Base-by-base conservation (phyloP, 805 yeast genomes). In the Millerozyma miso region DNA sequence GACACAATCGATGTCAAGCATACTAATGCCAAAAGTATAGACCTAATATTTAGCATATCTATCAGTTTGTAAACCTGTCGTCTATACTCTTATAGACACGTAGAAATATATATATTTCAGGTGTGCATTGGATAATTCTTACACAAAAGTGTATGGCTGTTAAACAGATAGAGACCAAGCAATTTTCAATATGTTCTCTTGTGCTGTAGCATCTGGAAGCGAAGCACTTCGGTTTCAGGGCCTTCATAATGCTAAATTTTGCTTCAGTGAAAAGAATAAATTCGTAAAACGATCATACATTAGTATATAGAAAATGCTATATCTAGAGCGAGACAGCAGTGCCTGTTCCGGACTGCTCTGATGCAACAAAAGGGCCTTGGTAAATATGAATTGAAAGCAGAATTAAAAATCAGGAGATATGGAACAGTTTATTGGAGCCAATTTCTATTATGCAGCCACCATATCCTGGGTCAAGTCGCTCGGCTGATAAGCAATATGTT, bases 381-480 rank as follows among this genome's bases (percentile, higher is more conserved):
- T n/a, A n/a, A n/a, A n/a, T n/a, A n/a, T n/a, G n/a, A n/a, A n/a
- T n/a, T n/a, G n/a, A n/a, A n/a, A n/a, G n/a, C n/a, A n/a, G n/a
- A n/a, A n/a, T n/a, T n/a, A n/a, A n/a, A n/a, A 10, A 23, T 23
- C 10, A 23, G 10, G 29, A 23, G 10, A 23, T 10, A 7, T 32
- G 43, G 42, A 51, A 37, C 37, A 39, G 42, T 41, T 45, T 49
- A 34, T 42, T 46, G 20, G 48, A 52, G 3, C 79, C 81, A 29
- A 71, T 54, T 13, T 63, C 65, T 1, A 75, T 63, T 5, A 59
- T 46, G 17, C 71, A 51, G 3, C 47, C 48, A 4, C 77, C 81
- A 3, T 47, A 40, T 0, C 81, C 81, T 4, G 55, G 50, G 46
- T 76, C 81, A 44, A 76, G 72, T 33, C 81, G 51, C 48, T 76